Evolutionary conservation across 176 grass and related monocot species (phyloP), one percentile per base, ranked within the genome.

Genomic region (Triticum dicoccoides): DNA sequence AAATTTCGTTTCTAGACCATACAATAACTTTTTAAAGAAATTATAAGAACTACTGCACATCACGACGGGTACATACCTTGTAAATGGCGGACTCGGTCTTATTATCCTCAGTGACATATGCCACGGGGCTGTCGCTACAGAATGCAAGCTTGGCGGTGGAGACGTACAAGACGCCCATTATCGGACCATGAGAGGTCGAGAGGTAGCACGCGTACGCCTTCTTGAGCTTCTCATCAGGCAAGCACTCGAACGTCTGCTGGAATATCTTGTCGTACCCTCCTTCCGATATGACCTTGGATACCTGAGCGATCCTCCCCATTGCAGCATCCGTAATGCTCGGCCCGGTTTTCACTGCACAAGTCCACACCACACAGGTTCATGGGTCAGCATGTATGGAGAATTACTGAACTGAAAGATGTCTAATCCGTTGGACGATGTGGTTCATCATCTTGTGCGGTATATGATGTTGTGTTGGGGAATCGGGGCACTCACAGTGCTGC

Each of bases 251-350:
- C 6, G 76, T 91, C 85, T 81, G 85, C 76, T 81, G 67, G 15
- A 91, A 91, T 75, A 91, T 87, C 85, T 91, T 87, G 29, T 91
- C 89, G n/a, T 91, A 91, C 5, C 89, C 89, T 29, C 89, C 89
- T 79, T 91, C 89, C 9, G 89, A 87, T 84, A 87, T 91, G 47
- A 91, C 81, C 85, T 91, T 91, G 2, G 89, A 81, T 49, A 91
- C 13, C 76, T 91, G 89, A 7, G 85, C 81, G 9, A 91, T 87
- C 76, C 89, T 87, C 37, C 85, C 85, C 89, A 91, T 87, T 3
- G 89, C 89, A 24, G 81, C 34, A 62, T 91, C 85, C 5, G 85
- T 24, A 15, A 91, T 80, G 85, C 85, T 91, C 9, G 85, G 45
- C 37, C 89, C 89, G 9, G 89, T 91, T 87, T 91, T 91, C 68